Evolutionary conservation across 139 green algal species (phyloP).

Genomic region (Chlamydomonas sp.): DNA sequence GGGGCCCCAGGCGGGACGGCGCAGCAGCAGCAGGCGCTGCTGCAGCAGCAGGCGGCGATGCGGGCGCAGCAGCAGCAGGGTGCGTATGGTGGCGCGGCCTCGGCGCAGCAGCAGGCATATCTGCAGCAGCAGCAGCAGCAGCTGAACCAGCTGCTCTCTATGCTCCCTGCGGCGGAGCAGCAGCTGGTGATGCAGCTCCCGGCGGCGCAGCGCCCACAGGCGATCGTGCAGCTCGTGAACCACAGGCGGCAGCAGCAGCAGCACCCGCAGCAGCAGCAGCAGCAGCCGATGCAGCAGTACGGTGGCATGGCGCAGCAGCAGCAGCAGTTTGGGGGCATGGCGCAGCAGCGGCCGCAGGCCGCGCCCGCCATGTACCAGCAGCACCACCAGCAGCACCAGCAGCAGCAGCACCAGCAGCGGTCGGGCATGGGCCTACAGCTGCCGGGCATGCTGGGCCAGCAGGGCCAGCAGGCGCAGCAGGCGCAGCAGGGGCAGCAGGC

Average conservation of each 20-base stretch:
- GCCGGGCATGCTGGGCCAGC: too few species aligned
- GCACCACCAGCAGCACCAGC: too few species aligned
- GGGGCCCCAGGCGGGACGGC: neutral
- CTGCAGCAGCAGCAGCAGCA: neutral
- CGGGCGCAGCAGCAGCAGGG: neutral
- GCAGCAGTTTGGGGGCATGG: too few species aligned
- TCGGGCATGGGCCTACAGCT: too few species aligned
- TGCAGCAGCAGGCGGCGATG: neutral
- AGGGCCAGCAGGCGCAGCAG: constrained; percentile 28
- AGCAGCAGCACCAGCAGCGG: too few species aligned
- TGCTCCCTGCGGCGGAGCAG: neutral
- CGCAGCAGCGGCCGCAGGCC: too few species aligned
- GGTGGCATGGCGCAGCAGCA: too few species aligned
- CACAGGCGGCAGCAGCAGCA: neutral
- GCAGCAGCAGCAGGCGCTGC: neutral
- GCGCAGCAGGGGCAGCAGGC: constrained; percentile 20
- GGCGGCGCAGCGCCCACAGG: neutral
- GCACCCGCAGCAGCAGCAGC: too few species aligned
- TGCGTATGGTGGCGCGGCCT: neutral
- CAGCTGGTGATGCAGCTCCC: constrained; percentile 7
- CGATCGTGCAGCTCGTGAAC: neutral
- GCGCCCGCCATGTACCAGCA: too few species aligned
- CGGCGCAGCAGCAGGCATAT: neutral
- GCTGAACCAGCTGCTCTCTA: neutral
- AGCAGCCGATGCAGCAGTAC: too few species aligned